Base-by-base conservation (phyloP, 176 grass and related monocot species). In the Areca catechu region DNA sequence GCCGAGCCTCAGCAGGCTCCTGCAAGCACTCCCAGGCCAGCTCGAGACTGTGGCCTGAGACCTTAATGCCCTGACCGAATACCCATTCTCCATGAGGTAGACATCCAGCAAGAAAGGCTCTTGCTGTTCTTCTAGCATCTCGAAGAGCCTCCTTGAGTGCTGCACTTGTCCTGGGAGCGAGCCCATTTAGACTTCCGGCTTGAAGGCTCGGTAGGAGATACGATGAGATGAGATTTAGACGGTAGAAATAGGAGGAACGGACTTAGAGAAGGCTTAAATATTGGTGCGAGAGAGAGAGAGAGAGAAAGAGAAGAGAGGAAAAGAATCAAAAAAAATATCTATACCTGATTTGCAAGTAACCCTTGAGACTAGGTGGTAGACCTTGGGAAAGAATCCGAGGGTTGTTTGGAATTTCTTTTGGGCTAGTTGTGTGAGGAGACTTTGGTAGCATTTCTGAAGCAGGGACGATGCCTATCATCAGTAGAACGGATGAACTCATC, bases 111-210 rank as follows among this genome's bases (percentile, higher is more conserved):
- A 81, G 69, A 93, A 99, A 22, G 94, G 94, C 63, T 99, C 94
- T 60, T 99, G 94, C 61, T 93, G 94, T 76, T 99, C 94, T 65
- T 83, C 77, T 27, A 99, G 79, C 57, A 99, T 74, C 81, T 99
- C 94, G 67, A 76, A 99, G 17, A 99, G 94, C 81, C 81, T 89
- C 78, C 82, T 80, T 27, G 56, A 68, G 63, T 76, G 71, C 20
- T 73, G 72, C 71, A 53, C 24, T 66, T 51, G 61, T 49, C 4
- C 80, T 67, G 54, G 77, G 65, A 79, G 64, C 20, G 66, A 59
- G 57, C 20, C 58, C 70, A 72, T 72, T 34, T 16, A 2, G 16
- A 12, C 10, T 10, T 14, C 10, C 34, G 14, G 10, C 9, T 43
- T 43, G 34, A 43, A 43, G 34, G 7, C 9, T 43, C 34, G 2